Base-by-base conservation (phyloP, 441 rosid genomes). In the Mallotus repandus region DNA sequence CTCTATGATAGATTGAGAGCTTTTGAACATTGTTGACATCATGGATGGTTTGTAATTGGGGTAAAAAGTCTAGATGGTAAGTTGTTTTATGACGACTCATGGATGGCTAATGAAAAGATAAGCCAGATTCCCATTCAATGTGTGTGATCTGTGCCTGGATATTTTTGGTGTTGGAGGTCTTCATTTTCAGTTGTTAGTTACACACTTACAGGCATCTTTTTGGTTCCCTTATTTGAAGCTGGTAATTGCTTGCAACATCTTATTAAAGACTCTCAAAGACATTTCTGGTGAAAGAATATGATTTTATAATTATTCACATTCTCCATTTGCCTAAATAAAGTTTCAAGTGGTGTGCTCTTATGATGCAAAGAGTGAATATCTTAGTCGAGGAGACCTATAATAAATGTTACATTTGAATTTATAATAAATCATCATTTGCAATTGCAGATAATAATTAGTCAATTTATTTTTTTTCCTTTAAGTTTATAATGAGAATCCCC, bases 1-100 rank as follows among this genome's bases (percentile, higher is more conserved):
- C 41, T 71, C 32, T 72, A 19, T 71, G 70, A 63, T 67, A 67
- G 32, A 70, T 29, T 54, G 25, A 62, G 19, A 71, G 19, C 63
- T 35, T 1, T 53, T 57, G 43, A 62, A 69, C 58, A 46, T 55
- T 7, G 29, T 60, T 48, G 50, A 50, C 13, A 9, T 22, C 46
- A 14, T 59, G 38, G 22, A 9, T 7, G 16, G 41, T 4, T 10
- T 59, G 32, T 29, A 29, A 29, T 29, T 29, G 32, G 32, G 32
- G 32, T 29, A 29, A 13, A 13, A n/a, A 21, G 4, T 21, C 32
- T 56, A 45, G 15, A 8, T 53, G 8, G 12, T 56, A 0, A 29
- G 32, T 22, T 49, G 32, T 73, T 38, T 25, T 29, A 2, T 29
- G 32, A 29, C 2, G 32, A 29, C 32, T 29, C 53, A 52, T 71